Conservation (phyloP, 495 filamentous ascomycete species). For the Aspergillus avenaceus region DNA sequence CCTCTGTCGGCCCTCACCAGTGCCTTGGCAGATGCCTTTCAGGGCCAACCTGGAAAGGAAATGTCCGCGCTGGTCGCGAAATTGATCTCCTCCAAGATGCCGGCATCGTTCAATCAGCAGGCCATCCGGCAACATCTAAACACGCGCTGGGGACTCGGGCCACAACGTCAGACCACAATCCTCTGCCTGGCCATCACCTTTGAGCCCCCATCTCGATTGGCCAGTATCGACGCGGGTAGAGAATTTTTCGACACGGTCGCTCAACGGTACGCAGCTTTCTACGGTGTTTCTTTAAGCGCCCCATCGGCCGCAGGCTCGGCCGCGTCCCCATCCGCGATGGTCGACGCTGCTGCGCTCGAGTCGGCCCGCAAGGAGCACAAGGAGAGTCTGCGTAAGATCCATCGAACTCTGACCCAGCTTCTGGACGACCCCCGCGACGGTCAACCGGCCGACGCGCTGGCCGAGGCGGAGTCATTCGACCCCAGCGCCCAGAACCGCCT, state of each 20-base stretch:
- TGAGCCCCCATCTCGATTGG: neutral
- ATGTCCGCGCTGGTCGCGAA: constrained; percentile 89
- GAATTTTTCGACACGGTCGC: neutral
- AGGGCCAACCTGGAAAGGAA: constrained; percentile 95
- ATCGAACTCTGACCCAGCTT: too few relatives aligned
- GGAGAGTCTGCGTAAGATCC: too few relatives aligned
- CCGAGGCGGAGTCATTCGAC: too few relatives aligned
- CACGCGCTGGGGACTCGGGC: constrained; percentile 83
- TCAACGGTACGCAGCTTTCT: neutral
- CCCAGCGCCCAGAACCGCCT: too few relatives aligned
- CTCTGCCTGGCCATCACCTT: neutral
- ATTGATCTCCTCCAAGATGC: constrained; percentile 97
- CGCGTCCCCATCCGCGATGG: too few relatives aligned
- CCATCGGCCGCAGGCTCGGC: too few relatives aligned
- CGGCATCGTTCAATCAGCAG: constrained; percentile 98
- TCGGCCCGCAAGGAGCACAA: too few relatives aligned
- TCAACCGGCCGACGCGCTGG: too few relatives aligned
- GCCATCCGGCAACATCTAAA: constrained; percentile 89
- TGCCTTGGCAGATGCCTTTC: constrained; percentile 95
- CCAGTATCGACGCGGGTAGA: neutral
- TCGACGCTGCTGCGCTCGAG: too few relatives aligned
- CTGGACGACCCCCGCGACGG: too few relatives aligned
- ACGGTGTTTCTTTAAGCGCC: too few relatives aligned
- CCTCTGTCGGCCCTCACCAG: constrained; percentile 91
- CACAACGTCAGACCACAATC: neutral